phyloP scores from a whole-genome alignment of 148 eudicot genomes.

The Polygonum maritimum region DNA sequence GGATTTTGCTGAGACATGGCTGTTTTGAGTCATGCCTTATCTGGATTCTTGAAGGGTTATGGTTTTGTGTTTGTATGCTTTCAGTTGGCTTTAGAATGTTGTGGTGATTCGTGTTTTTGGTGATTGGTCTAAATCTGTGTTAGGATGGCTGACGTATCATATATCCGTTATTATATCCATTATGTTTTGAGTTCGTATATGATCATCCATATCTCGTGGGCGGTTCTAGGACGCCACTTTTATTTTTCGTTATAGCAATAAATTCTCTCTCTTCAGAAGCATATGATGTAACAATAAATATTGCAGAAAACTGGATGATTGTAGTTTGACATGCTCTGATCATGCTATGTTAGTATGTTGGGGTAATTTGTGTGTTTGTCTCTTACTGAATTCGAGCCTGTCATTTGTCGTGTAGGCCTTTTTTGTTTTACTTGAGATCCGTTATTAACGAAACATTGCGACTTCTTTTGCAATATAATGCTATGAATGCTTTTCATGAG shows the following conservation, averaged over 20 bases:
- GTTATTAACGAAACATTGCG: not conserved
- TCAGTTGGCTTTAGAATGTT: not conserved
- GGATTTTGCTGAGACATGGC: not conserved
- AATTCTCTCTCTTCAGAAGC: not conserved
- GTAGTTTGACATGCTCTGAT: not conserved
- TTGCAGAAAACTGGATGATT: not conserved
- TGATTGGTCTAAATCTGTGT: not conserved
- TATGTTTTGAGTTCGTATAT: not conserved
- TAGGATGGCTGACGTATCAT: not conserved
- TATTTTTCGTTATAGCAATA: not conserved
- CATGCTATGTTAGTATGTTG: not conserved
- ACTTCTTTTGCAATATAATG: not conserved
- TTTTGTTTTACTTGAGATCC: not conserved
- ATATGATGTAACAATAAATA: not conserved
- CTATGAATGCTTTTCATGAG: not conserved
- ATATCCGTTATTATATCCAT: not conserved
- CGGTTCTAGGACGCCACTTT: not conserved
- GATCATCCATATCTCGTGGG: not conserved
- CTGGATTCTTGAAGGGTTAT: not conserved
- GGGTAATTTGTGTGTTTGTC: not conserved
- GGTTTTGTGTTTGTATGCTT: not conserved
- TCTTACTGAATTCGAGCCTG: not conserved
- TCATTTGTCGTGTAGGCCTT: not conserved
- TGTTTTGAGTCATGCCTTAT: not conserved
- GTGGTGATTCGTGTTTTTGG: not conserved